Conservation (phyloP, 139 green algal genomes). For the Eudorina sp. region DNA sequence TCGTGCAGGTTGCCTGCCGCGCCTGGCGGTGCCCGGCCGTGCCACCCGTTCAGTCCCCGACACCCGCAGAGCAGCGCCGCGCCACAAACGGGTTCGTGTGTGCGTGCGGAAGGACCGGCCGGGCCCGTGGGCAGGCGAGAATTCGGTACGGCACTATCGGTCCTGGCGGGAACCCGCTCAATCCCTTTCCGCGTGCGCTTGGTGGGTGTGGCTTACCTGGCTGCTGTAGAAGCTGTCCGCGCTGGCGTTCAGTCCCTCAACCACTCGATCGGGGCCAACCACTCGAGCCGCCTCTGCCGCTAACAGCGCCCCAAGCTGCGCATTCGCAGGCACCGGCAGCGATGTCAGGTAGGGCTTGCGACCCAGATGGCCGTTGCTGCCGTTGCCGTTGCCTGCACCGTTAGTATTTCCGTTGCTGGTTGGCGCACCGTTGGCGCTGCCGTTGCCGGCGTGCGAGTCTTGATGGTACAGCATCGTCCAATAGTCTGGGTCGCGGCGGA, state of each 20-base stretch:
- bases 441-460: neutral
- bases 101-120: too few relatives aligned
- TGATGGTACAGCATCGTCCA: slow-evolving; percentile 14
- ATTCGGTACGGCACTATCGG: too few relatives aligned
- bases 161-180: too few relatives aligned
- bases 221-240: slow-evolving; percentile 86
- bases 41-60: too few relatives aligned
- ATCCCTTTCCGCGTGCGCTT: too few relatives aligned
- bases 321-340: slow-evolving; percentile 66
- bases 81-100: too few relatives aligned
- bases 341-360: slow-evolving; percentile 59
- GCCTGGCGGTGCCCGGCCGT: too few relatives aligned
- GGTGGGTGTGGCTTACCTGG: too few relatives aligned
- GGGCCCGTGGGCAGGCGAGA: too few relatives aligned
- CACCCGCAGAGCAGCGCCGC: too few relatives aligned
- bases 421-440: neutral
- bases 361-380: neutral
- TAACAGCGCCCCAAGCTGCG: slow-evolving; percentile 58
- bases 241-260: slow-evolving; percentile 80
- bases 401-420: neutral
- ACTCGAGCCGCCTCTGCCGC: slow-evolving; percentile 54
- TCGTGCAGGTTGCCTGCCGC: too few relatives aligned
- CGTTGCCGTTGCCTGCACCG: neutral
- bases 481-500: slow-evolving; percentile 54
- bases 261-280: slow-evolving; percentile 54